phyloP scores from a whole-genome alignment of 2,329 filamentous ascomycete species.

The Aureobasidium uvarum region DNA sequence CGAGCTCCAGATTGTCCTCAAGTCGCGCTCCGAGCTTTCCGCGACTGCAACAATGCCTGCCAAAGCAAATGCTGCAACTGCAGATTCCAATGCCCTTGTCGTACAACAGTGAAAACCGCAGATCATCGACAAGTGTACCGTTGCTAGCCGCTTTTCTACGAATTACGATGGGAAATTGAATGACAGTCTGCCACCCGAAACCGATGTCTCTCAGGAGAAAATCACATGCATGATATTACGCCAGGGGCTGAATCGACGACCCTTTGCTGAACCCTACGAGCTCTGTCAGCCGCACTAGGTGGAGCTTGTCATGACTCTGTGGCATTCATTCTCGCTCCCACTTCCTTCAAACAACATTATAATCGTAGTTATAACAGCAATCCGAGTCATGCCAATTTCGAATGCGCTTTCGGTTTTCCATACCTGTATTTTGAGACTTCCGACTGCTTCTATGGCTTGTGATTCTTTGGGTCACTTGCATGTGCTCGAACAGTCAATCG shows the following conservation, averaged over 20 bases:
- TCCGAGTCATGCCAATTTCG: not conserved
- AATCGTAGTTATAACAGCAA: not conserved
- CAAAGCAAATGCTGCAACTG: not conserved
- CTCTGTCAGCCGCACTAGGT: not conserved
- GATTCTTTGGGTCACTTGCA: not conserved
- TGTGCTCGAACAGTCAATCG: not conserved
- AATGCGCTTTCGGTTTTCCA: not conserved
- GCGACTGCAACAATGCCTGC: not conserved
- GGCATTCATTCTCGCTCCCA: not conserved
- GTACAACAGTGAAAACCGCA: not conserved
- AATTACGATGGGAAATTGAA: not conserved
- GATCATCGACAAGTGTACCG: not conserved
- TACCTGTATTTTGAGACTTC: not conserved
- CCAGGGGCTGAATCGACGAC: not conserved
- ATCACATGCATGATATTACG: not conserved
- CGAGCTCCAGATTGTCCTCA: conserved; percentile 5
- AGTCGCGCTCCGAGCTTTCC: not conserved
- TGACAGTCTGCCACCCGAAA: not conserved
- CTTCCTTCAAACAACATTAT: not conserved
- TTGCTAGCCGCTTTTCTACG: conserved; percentile 6
- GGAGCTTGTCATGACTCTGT: not conserved
- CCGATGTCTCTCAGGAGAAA: not conserved
- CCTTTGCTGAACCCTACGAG: not conserved
- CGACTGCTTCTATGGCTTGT: not conserved
- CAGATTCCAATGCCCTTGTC: not conserved